A percentile compares a stretch with the other conserved stretches of the same genome.
Conservation (phyloP, 306 rosid genomes). For the Canavalia gladiata region DNA sequence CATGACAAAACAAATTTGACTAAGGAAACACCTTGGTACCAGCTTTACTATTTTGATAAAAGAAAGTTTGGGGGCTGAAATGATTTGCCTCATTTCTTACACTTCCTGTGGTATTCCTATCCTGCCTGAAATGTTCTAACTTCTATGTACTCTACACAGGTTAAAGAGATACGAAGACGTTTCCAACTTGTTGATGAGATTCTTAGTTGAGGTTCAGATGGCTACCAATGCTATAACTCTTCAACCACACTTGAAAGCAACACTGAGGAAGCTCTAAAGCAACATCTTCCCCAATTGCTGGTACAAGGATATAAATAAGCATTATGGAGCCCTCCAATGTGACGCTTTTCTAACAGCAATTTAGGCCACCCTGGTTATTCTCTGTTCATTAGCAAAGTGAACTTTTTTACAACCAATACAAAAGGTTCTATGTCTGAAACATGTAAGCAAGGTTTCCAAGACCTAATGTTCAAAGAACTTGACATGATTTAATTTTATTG, state of each 20-base stretch:
- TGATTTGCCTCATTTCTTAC: neutral
- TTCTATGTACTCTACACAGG: conserved; percentile 53
- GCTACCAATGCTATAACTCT: conserved; percentile 72
- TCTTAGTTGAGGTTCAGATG: conserved; percentile 75
- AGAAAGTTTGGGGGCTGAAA: conserved; percentile 5
- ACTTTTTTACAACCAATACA: neutral
- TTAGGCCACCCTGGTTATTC: neutral
- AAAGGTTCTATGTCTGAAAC: conserved; percentile 1
- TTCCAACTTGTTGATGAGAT: conserved; percentile 66
- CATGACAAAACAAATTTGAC: neutral
- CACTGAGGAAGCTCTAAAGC: conserved; percentile 65
- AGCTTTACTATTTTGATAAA: neutral
- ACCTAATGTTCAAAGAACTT: neutral
- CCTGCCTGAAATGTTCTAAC: too few species aligned
- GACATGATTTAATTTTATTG: neutral
- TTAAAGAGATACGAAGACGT: conserved; percentile 66
- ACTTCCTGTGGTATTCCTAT: too few species aligned
- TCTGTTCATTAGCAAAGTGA: neutral
- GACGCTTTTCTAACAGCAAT: neutral
- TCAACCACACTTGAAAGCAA: conserved; percentile 79
- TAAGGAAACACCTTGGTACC: neutral
- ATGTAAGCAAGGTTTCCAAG: conserved; percentile 1
- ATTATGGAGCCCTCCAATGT: neutral
- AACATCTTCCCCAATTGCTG: neutral
- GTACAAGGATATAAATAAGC: neutral